phyloP scores from a whole-genome alignment of 2,329 filamentous ascomycete genomes.

The Paradendryphiella salina region DNA sequence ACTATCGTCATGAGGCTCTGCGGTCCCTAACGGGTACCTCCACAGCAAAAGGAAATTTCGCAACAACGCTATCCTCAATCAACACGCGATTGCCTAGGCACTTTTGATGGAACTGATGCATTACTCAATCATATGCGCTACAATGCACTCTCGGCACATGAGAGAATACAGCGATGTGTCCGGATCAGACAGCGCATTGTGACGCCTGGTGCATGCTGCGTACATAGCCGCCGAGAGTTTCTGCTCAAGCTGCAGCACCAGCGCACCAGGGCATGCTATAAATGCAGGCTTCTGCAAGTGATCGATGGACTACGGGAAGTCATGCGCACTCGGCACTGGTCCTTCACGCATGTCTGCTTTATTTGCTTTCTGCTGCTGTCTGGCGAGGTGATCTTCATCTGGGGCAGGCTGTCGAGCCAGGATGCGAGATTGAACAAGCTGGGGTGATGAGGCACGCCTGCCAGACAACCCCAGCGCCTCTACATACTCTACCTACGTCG shows the following conservation, averaged over 20 bases:
- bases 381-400: conserved; percentile 4
- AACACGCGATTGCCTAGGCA: background rate
- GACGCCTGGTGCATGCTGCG: conserved; percentile 26
- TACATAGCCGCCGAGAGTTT: conserved; percentile 30
- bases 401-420: background rate
- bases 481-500: background rate
- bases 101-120: background rate
- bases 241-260: conserved; percentile 22
- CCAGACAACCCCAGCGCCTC: conserved; percentile 10
- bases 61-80: background rate
- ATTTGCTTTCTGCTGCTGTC: conserved; percentile 11
- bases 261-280: conserved; percentile 8
- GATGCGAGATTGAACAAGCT: background rate
- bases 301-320: conserved; percentile 10
- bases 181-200: conserved; percentile 27
- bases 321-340: conserved; percentile 7
- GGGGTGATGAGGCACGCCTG: conserved; percentile 1
- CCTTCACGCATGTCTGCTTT: conserved; percentile 2
- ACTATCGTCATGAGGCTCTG: conserved; percentile 10
- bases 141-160: conserved; percentile 4
- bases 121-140: conserved; percentile 8
- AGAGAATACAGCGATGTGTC: conserved; percentile 9
- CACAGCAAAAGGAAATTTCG: background rate
- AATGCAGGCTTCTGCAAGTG: conserved; percentile 26
- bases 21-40: conserved; percentile 1